Percentiles rank a stretch among this genome's conserved stretches.
Evolutionary conservation across 768 basidiomycete genomes (phyloP).

Genomic region (Agaricus blazei): DNA sequence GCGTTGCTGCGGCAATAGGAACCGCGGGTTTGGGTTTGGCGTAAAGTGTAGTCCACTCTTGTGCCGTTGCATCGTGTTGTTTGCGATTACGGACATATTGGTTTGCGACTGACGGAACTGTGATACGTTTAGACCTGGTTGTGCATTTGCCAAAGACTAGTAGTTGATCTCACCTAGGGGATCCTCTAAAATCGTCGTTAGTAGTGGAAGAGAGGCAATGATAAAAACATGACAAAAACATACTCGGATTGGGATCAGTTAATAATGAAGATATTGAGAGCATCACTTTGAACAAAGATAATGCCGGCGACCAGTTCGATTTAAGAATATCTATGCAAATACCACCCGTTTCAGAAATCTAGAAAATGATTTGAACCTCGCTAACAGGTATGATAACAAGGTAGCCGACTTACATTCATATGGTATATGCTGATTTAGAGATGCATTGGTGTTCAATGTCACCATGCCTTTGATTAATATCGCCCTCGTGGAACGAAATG

Average conservation of each 20-base stretch:
- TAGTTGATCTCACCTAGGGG: constrained; percentile 49
- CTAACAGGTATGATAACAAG: not conserved
- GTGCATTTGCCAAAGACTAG: not conserved
- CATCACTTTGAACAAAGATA: constrained; percentile 93
- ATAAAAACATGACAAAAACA: constrained; percentile 21
- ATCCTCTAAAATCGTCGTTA: constrained; percentile 43
- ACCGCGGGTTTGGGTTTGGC: constrained; percentile 44
- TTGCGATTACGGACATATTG: constrained; percentile 62
- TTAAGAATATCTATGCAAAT: constrained; percentile 92
- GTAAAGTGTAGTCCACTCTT: constrained; percentile 71
- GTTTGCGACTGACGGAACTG: constrained; percentile 69
- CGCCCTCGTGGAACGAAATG: not conserved
- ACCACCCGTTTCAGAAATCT: constrained; percentile 71
- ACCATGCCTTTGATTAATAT: not conserved
- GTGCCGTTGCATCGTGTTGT: constrained; percentile 72
- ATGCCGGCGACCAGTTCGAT: constrained; percentile 89
- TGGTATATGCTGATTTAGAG: constrained; percentile 67
- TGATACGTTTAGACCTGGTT: not conserved
- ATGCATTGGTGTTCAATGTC: not conserved
- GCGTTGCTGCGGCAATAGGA: constrained; percentile 20
- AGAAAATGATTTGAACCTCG: not conserved
- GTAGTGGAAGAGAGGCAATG: not conserved
- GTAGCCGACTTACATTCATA: constrained; percentile 56
- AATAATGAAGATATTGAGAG: constrained; percentile 89
- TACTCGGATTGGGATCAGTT: constrained; percentile 92